These are phyloP conservation scores for Rhypophila decipiens DNA, from an alignment of 495 filamentous ascomycete genomes.

Conservation along the genomic window DNA sequence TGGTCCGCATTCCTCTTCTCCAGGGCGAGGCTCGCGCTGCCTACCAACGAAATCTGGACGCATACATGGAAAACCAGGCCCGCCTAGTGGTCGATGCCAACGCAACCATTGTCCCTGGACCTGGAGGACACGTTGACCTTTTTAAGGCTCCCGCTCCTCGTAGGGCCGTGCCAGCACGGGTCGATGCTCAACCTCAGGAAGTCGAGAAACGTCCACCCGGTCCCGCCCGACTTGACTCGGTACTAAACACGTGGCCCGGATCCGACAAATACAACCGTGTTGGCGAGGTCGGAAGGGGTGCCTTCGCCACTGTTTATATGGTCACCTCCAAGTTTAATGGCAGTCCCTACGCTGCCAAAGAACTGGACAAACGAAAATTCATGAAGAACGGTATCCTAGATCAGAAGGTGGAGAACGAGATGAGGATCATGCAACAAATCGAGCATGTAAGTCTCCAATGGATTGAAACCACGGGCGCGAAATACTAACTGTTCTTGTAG, in stretches of 20 bases:
- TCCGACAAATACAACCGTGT: conserved; percentile 76
- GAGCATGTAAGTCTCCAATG: conserved; percentile 59
- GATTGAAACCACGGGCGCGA: neutral
- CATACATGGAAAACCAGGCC: conserved; percentile 38
- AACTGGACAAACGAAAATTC: conserved; percentile 82
- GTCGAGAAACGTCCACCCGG: neutral
- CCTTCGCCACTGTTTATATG: conserved; percentile 88
- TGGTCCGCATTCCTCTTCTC: conserved; percentile 75
- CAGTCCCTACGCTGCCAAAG: conserved; percentile 77
- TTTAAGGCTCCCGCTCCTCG: conserved; percentile 17
- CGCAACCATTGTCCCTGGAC: conserved; percentile 40
- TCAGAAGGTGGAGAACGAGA: conserved; percentile 86
- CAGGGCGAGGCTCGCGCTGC: conserved; percentile 49
- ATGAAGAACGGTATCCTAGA: conserved; percentile 81
- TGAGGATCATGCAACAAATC: conserved; percentile 82
- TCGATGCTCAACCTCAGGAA: conserved; percentile 1
- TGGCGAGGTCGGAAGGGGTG: conserved; percentile 77
- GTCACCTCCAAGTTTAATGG: conserved; percentile 75
- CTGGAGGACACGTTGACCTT: conserved; percentile 35
- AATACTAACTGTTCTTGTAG: conserved; percentile 31
- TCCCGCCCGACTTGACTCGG: conserved; percentile 11
- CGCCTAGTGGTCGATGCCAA: conserved; percentile 21
- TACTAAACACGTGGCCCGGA: conserved; percentile 64
- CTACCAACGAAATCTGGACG: conserved; percentile 53
- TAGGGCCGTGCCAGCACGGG: conserved; percentile 1